These are phyloP conservation scores for Paraurostyla sp. DNA, from an alignment of 73 alveolate genomes.

Conservation along the genomic window DNA sequence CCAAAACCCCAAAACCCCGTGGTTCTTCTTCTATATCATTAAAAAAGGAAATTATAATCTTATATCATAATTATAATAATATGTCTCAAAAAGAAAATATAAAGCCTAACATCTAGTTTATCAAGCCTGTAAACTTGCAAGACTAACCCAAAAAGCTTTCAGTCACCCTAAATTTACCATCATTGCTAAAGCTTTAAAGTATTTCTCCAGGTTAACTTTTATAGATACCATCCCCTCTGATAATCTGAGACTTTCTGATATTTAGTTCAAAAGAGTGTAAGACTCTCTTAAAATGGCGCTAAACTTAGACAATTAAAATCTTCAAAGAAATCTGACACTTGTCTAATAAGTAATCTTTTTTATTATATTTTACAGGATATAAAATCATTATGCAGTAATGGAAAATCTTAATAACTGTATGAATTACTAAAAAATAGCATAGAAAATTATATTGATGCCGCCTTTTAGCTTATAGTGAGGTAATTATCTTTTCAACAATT, in stretches of 20 bases:
- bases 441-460: background rate
- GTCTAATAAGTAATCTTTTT: too few species aligned
- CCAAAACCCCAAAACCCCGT: background rate
- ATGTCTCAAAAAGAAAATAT: background rate
- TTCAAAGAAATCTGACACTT: background rate
- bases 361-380: background rate
- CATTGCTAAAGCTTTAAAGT: background rate
- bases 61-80: too few species aligned
- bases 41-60: background rate
- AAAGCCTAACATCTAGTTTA: too few species aligned
- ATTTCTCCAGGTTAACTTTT: background rate
- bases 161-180: too few species aligned
- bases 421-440: background rate
- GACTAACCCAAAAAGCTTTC: too few species aligned
- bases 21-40: background rate
- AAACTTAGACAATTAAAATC: background rate
- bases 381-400: background rate
- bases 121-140: too few species aligned
- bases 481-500: background rate
- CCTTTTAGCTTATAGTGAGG: background rate
- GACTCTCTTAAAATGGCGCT: conserved; percentile 27
- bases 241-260: background rate
- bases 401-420: background rate
- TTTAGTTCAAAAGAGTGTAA: background rate
- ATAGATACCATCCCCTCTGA: background rate